Conservation (phyloP, 2,329 filamentous ascomycete species). For the Sclerotinia trifoliorum region DNA sequence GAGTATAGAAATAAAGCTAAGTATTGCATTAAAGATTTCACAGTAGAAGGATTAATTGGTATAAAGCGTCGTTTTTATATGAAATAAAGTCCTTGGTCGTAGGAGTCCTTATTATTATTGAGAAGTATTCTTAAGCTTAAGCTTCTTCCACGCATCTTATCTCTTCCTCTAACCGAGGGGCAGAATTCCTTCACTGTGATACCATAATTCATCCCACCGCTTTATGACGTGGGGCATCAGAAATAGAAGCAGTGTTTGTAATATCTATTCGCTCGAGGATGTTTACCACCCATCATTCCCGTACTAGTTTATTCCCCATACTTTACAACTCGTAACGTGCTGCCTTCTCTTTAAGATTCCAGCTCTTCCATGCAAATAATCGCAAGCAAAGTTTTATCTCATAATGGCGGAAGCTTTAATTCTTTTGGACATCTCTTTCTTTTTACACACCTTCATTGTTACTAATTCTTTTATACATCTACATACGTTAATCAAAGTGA, state of each 20-base stretch:
- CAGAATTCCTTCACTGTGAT: neutral
- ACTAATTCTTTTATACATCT: neutral
- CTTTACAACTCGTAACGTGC: neutral
- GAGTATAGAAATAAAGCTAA: too few species aligned
- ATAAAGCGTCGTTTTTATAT: too few species aligned
- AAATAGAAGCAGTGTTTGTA: neutral
- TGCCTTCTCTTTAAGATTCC: neutral
- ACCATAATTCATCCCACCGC: neutral
- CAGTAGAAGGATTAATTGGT: too few species aligned
- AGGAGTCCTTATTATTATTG: neutral
- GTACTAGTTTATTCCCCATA: neutral
- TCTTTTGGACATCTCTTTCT: neutral
- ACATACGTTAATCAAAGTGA: rapidly evolving
- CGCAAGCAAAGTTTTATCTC: too few species aligned
- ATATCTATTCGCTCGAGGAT: neutral
- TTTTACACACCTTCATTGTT: too few species aligned
- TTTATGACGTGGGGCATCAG: neutral
- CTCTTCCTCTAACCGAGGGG: neutral
- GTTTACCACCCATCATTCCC: too few species aligned
- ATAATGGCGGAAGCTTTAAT: neutral
- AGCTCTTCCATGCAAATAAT: neutral
- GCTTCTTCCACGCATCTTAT: neutral
- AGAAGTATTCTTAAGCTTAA: too few species aligned
- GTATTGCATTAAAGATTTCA: too few species aligned
- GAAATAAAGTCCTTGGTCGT: too few species aligned